These are phyloP conservation scores for Monosporascus sp. DNA, from an alignment of 2,329 filamentous ascomycete genomes.

Conservation along the genomic window DNA sequence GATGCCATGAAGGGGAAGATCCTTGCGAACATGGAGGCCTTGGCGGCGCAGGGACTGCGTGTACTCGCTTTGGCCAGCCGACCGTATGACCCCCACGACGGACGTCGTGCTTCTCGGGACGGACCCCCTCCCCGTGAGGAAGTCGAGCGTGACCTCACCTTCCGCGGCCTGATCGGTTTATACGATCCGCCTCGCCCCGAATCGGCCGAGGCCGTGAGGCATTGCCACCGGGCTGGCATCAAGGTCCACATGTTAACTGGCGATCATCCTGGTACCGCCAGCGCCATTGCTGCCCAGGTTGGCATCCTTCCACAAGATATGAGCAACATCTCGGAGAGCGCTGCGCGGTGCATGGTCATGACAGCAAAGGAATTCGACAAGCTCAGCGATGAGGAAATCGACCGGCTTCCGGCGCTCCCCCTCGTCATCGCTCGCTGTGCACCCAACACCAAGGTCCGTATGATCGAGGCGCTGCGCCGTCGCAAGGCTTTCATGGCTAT, in stretches of 20 bases:
- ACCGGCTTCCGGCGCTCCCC: conserved; percentile 51
- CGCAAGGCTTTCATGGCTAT: conserved; percentile 55
- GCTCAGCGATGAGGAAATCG: conserved; percentile 53
- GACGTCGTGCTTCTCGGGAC: conserved; percentile 36
- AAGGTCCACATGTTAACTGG: conserved; percentile 58
- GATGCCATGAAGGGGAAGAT: conserved; percentile 46
- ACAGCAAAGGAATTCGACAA: conserved; percentile 55
- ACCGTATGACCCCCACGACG: conserved; percentile 20
- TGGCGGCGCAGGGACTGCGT: conserved; percentile 55
- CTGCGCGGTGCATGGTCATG: conserved; percentile 46
- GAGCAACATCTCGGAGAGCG: conserved; percentile 39
- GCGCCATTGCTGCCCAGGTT: conserved; percentile 52
- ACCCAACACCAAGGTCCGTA: conserved; percentile 61
- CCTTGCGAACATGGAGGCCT: conserved; percentile 56
- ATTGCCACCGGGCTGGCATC: conserved; percentile 51
- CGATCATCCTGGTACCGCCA: conserved; percentile 53
- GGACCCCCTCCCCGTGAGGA: conserved; percentile 43
- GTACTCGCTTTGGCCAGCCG: conserved; percentile 59
- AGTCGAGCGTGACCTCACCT: conserved; percentile 56
- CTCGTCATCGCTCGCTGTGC: conserved; percentile 60
- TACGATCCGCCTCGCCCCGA: conserved; percentile 62
- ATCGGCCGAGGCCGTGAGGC: conserved; percentile 47
- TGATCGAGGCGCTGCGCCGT: conserved; percentile 62
- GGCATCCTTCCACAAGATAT: conserved; percentile 56
- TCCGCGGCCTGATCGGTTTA: conserved; percentile 63